Evolutionary conservation across 371 early-diverging fungal genomes (phyloP).

Genomic region (Globomyces sp.): DNA sequence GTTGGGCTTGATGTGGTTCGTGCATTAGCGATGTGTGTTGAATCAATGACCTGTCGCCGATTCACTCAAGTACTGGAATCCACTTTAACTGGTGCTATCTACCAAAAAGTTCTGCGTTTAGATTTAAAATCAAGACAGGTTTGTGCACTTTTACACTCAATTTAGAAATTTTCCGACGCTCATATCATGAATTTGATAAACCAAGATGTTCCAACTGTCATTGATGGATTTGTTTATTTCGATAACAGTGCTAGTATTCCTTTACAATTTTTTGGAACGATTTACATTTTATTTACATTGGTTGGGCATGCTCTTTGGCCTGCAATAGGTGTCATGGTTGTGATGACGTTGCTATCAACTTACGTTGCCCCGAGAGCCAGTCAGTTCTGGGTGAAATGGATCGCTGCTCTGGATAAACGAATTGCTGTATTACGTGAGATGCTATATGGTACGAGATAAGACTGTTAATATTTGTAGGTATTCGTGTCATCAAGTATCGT

Average conservation of each 20-base stretch:
- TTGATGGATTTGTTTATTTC: not conserved
- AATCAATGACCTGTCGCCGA: not conserved
- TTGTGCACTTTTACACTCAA: not conserved
- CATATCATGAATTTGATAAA: conserved; percentile 6
- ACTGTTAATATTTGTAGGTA: not conserved
- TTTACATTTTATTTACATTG: not conserved
- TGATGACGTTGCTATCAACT: not conserved
- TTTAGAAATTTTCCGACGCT: conserved; percentile 8
- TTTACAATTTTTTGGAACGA: not conserved
- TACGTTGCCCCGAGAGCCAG: not conserved
- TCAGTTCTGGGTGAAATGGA: not conserved
- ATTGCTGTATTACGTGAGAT: conserved; percentile 3
- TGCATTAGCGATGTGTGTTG: not conserved
- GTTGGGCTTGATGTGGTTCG: conserved; percentile 15
- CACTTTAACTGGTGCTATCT: not conserved
- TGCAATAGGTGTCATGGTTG: not conserved
- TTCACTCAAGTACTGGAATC: not conserved
- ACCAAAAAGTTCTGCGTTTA: not conserved
- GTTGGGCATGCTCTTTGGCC: conserved; percentile 1
- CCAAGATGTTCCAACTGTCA: conserved; percentile 6
- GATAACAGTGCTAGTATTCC: not conserved
- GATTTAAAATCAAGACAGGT: not conserved
- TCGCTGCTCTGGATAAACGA: not conserved
- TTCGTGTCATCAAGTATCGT: conserved; percentile 5
- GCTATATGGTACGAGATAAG: not conserved